Percentiles rank a stretch among this genome's conserved stretches.
Evolutionary conservation across 2,329 filamentous ascomycete species (phyloP).

Genomic region (Metarhizium rileyi): DNA sequence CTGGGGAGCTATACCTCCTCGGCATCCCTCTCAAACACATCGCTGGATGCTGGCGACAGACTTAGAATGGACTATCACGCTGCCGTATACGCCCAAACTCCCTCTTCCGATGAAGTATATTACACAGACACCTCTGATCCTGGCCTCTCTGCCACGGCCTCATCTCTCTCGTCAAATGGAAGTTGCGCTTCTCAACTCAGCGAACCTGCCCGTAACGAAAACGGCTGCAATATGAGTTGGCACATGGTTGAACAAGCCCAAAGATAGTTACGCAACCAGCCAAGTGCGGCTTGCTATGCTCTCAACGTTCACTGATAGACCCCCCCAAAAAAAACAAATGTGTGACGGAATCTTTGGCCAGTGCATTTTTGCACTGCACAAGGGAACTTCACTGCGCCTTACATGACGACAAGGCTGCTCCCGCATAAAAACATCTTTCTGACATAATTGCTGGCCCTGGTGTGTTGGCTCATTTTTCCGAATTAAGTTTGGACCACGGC

Average conservation of each 20-base stretch:
- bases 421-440: too few species aligned
- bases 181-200: background rate
- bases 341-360: background rate
- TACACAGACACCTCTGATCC: background rate
- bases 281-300: background rate
- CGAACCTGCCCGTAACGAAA: background rate
- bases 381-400: too few species aligned
- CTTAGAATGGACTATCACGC: background rate
- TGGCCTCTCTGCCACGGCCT: background rate
- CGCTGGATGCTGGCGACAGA: background rate
- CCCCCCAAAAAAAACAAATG: too few species aligned
- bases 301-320: background rate
- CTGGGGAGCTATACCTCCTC: background rate
- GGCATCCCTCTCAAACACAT: background rate
- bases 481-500: background rate
- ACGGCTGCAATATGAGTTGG: background rate
- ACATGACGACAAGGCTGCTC: background rate
- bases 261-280: background rate
- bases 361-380: background rate
- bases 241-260: background rate
- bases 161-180: background rate
- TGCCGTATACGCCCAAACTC: background rate
- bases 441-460: background rate
- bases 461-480: background rate
- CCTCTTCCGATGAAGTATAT: background rate